Percentiles rank a stretch among this genome's conserved stretches.
Evolutionary conservation across 2,329 filamentous ascomycete genomes (phyloP).

Genomic region (Dactylellina parvicollis): DNA sequence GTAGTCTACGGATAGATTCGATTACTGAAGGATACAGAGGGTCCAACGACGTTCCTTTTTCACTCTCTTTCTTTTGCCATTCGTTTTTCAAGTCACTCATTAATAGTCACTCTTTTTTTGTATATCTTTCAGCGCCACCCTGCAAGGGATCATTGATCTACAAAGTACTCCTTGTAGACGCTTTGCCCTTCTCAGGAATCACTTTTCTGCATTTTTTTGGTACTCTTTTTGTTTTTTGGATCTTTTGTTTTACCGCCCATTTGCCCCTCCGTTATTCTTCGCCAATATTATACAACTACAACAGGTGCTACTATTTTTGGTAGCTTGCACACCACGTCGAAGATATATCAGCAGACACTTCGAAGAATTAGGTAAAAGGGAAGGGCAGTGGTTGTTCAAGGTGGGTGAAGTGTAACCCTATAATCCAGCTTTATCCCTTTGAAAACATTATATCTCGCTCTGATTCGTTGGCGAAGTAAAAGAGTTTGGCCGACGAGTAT

Average conservation of each 20-base stretch:
- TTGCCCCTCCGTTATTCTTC: slow-evolving; percentile 12
- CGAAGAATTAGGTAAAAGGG: slow-evolving; percentile 39
- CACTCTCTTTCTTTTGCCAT: slow-evolving; percentile 27
- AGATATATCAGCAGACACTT: slow-evolving; percentile 32
- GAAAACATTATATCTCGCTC: not conserved
- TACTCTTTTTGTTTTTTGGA: slow-evolving; percentile 20
- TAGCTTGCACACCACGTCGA: slow-evolving; percentile 16
- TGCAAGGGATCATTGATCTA: slow-evolving; percentile 18
- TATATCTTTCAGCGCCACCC: slow-evolving; percentile 28
- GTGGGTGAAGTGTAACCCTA: slow-evolving; percentile 52
- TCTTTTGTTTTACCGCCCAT: slow-evolving; percentile 8
- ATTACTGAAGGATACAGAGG: slow-evolving; percentile 37
- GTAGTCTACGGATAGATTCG: slow-evolving; percentile 50
- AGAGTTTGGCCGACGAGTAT: slow-evolving; percentile 18
- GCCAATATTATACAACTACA: slow-evolving; percentile 31
- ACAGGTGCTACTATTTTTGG: slow-evolving; percentile 45
- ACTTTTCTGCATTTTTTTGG: slow-evolving; percentile 19
- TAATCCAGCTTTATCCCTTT: slow-evolving; percentile 24
- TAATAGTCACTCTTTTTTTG: slow-evolving; percentile 49
- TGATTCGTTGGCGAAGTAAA: slow-evolving; percentile 38
- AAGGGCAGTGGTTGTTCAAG: slow-evolving; percentile 29
- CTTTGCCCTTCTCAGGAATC: slow-evolving; percentile 37
- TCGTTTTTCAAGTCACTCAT: slow-evolving; percentile 34
- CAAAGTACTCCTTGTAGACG: slow-evolving; percentile 27
- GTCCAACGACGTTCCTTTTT: slow-evolving; percentile 17